Base-by-base conservation (phyloP, 768 basidiomycete genomes). In the Pulveroboletus sp. region DNA sequence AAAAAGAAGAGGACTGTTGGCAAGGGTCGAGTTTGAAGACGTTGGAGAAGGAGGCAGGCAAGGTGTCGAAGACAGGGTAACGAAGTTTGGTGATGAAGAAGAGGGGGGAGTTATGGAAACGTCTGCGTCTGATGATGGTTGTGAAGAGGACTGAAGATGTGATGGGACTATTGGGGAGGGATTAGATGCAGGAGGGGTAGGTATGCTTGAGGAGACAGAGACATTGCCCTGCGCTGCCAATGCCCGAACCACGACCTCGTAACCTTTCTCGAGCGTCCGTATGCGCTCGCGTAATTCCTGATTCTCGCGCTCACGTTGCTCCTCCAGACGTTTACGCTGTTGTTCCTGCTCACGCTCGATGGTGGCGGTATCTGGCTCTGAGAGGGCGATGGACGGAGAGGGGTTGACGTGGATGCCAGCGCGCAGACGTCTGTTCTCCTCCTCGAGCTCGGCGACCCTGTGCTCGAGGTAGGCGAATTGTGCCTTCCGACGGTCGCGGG, bases 401-500 rank as follows among this genome's bases (percentile, higher is more conserved):
- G 64, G 57, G 41, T 63, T 55, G 26, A 67, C 54, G 20, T 68
- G 39, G 40, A 70, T 62, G 56, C 82, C 80, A 11, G 83, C 79
- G 4, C 85, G 79, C 22, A 90, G 80, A 36, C 77, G 79, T 31
- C 82, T 71, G 68, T 95, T 94, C 75, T 94, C 92, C 48, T 85
- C 85, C 72, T 90, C 86, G 49, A 90, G 83, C 64, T 87, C 83
- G 12, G 73, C 64, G 4, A 90, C 86, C 39, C 83, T 67, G 31
- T 70, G 77, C 64, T 88, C 84, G 35, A 91, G 83, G 56, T 73
- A 75, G 1, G 72, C 47, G 63, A 86, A 91, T 55, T 94, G 90
- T 14, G 84, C 85, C 69, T 95, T 95, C 49, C 91, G 80, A 58
- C 88, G 80, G 72, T 95, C 93, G 38, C 93, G 84, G 11, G 88